Evolutionary conservation across 129 eudicot genomes (phyloP), one percentile per base, ranked within the genome.

Genomic region (Cynara cardunculus): DNA sequence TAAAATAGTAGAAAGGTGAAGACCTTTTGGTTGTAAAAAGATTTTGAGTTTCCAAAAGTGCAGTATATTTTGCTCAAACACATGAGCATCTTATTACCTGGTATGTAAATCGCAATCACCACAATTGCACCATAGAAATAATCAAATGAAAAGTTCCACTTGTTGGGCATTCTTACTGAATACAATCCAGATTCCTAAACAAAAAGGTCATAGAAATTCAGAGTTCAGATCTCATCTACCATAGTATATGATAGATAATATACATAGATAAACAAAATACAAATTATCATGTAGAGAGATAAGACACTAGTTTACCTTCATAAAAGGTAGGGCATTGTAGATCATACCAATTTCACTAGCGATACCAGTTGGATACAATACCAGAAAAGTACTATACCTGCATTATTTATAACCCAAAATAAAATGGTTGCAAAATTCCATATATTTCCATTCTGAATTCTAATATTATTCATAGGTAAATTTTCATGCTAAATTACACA

Each of bases 81-180:
- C 27, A 78, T 68, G 44, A n/a, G 0, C 10, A 39, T 37, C 21
- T 41, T 25, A 49, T 71, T 86, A 76, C 97, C 99, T 82, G 99
- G 99, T 21, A 92, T 83, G 73, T 95, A 95, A 46, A 88, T 68
- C 12, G 89, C 97, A 3, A 95, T 91, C 24, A 78, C 87, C 71
- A 88, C 71, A 65, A 95, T 65, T 14, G 97, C 96, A n/a, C 64
- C 76, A 66, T 84, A 95, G 83, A 79, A 95, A 87, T 92, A 90
- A 83, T 95, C 97, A 73, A 95, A 92, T 7, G 93, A 82, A 82
- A 82, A 92, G 86, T 95, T 95, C 97, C 89, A 95, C 83, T 85
- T 92, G 92, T 95, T 95, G 24, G 99, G 99, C 99, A 95, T 95
- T 91, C 94, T 83, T 18, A 90, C 5, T 21, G 97, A 87, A 78